Evolutionary conservation across 495 filamentous ascomycete species (phyloP).

Genomic region (Trichocladium uniseriatum): DNA sequence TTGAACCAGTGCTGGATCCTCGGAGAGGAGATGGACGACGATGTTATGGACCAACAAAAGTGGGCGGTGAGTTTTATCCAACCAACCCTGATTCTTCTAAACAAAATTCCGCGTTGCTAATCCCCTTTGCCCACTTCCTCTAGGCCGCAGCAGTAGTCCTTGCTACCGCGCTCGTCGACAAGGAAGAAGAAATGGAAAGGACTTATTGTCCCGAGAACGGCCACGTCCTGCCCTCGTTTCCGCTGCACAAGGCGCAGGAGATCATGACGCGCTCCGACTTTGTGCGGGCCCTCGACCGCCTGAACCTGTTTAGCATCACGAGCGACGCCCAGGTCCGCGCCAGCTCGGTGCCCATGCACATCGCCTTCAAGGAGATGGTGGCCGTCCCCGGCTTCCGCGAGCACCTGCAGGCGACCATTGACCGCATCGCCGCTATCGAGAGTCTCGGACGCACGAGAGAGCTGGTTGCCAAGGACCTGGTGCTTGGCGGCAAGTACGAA

Average conservation of each 20-base stretch:
- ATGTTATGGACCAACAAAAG: conserved; percentile 99
- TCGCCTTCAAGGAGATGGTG: conserved; percentile 79
- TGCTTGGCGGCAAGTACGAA: conserved; percentile 68
- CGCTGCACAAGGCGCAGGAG: conserved; percentile 72
- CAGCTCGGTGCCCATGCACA: conserved; percentile 92
- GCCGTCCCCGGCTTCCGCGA: conserved; percentile 62
- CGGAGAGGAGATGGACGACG: conserved; percentile 89
- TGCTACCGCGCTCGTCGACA: conserved; percentile 78
- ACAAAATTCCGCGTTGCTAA: neutral
- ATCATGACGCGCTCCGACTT: conserved; percentile 96
- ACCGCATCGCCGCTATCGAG: conserved; percentile 83
- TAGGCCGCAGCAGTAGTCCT: conserved; percentile 88
- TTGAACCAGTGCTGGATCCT: conserved; percentile 93
- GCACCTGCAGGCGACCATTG: conserved; percentile 70
- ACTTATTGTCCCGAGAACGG: conserved; percentile 55
- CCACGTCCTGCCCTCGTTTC: conserved; percentile 71
- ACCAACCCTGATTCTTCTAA: neutral
- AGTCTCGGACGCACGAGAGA: conserved; percentile 86
- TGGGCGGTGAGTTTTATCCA: conserved; percentile 56
- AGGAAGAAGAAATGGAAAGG: conserved; percentile 55
- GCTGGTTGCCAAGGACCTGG: conserved; percentile 73
- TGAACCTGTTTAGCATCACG: conserved; percentile 94
- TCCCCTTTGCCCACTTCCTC: neutral
- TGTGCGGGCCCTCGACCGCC: conserved; percentile 81
- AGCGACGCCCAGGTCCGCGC: conserved; percentile 80